These are phyloP conservation scores for Zelonia costaricensis DNA, from an alignment of 208 protist species.

Conservation along the genomic window DNA sequence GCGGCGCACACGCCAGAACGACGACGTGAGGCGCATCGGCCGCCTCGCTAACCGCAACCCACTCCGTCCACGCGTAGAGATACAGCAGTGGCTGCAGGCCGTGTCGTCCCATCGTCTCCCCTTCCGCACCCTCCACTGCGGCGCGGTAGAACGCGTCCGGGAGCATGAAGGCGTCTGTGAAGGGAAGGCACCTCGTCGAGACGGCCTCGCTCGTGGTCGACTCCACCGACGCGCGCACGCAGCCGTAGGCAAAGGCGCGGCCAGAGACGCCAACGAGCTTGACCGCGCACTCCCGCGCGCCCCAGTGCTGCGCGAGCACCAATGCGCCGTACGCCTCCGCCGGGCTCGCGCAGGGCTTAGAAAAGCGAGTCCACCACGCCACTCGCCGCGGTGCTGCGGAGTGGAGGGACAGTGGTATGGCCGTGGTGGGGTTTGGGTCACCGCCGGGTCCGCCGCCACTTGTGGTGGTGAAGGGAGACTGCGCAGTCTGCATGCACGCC, in stretches of 20 bases:
- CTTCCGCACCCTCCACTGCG: conserved; percentile 6
- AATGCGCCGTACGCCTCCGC: conserved; percentile 26
- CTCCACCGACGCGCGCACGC: background rate
- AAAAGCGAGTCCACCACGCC: conserved; percentile 16
- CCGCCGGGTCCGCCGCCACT: background rate
- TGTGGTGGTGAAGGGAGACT: background rate
- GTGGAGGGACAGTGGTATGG: too few species aligned
- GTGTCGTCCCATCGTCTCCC: background rate
- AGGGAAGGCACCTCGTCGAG: background rate
- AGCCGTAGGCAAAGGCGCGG: conserved; percentile 45
- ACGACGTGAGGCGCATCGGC: conserved; percentile 16
- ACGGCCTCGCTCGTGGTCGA: background rate
- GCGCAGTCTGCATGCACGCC: background rate
- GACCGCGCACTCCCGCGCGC: conserved; percentile 57
- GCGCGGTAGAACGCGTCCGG: conserved; percentile 11
- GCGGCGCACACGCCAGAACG: conserved; percentile 13
- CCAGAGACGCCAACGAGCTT: conserved; percentile 52
- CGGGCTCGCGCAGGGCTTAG: background rate
- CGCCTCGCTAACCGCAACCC: conserved; percentile 1
- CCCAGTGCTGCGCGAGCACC: conserved; percentile 62
- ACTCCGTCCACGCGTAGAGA: conserved; percentile 29
- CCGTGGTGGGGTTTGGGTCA: too few species aligned
- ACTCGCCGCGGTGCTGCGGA: background rate
- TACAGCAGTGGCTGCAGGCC: conserved; percentile 8
- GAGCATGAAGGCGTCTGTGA: conserved; percentile 19